A percentile compares a stretch with the other conserved stretches of the same genome.
These are phyloP conservation scores for Mortierella sp. DNA, from an alignment of 371 early-diverging fungal genomes.

Conservation along the genomic window DNA sequence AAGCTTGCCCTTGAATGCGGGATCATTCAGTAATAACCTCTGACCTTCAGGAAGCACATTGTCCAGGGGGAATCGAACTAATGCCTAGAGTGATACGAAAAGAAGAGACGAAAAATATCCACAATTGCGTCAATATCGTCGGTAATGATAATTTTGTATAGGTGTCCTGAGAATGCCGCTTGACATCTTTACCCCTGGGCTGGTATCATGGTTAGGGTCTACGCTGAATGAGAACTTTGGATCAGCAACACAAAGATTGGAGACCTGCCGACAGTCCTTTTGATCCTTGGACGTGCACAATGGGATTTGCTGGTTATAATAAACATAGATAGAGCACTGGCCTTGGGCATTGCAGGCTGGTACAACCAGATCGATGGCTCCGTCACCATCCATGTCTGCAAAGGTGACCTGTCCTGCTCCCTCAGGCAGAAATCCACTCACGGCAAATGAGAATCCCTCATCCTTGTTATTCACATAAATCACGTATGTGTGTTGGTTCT, in stretches of 20 bases:
- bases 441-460: constrained; percentile 70
- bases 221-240: constrained; percentile 69
- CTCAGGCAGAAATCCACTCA: constrained; percentile 69
- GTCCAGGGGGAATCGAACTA: constrained; percentile 62
- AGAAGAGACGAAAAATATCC: background rate
- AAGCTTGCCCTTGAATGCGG: constrained; percentile 64
- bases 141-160: too few relatives aligned
- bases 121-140: background rate
- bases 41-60: constrained; percentile 61
- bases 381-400: constrained; percentile 93
- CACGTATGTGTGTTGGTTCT: constrained; percentile 66
- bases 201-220: constrained; percentile 59
- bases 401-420: constrained; percentile 87
- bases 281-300: constrained; percentile 70
- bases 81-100: constrained; percentile 48
- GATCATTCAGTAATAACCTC: constrained; percentile 58
- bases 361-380: constrained; percentile 87
- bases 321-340: constrained; percentile 77
- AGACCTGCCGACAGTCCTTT: constrained; percentile 70
- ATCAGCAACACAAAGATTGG: constrained; percentile 81
- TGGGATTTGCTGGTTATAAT: constrained; percentile 87
- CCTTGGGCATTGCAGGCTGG: constrained; percentile 66
- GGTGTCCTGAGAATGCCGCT: too few relatives aligned
- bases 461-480: constrained; percentile 81
- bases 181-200: constrained; percentile 63